These are phyloP conservation scores for Penicillium roqueforti DNA, from an alignment of 495 filamentous ascomycete genomes.

Conservation along the genomic window DNA sequence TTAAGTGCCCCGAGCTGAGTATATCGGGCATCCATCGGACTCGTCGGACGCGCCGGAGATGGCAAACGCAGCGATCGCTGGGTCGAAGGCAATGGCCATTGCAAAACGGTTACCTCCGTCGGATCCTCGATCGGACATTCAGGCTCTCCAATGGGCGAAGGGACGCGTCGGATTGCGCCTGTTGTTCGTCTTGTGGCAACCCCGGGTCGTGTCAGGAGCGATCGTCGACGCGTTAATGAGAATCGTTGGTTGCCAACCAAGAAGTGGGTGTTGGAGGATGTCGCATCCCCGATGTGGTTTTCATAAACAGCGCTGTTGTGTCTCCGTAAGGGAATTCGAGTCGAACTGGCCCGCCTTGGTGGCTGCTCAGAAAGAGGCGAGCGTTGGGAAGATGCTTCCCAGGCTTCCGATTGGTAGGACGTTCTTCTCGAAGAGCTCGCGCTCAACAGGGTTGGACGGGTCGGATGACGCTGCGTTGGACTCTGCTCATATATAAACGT, in stretches of 20 bases:
- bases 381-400: slow-evolving; percentile 13
- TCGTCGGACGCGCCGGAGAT: slow-evolving; percentile 28
- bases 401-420: slow-evolving; percentile 24
- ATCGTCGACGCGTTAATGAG: slow-evolving; percentile 45
- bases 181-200: slow-evolving; percentile 44
- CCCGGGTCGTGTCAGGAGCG: slow-evolving; percentile 45
- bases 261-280: slow-evolving; percentile 38
- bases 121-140: slow-evolving; percentile 10
- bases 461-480: slow-evolving; percentile 1
- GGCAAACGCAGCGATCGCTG: slow-evolving; percentile 1
- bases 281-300: slow-evolving; percentile 24
- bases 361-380: slow-evolving; percentile 18
- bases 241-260: slow-evolving; percentile 37
- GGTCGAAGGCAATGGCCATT: slow-evolving; percentile 21
- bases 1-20: slow-evolving; percentile 49
- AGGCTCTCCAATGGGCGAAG: slow-evolving; percentile 27
- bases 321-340: slow-evolving; percentile 26
- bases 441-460: slow-evolving; percentile 15
- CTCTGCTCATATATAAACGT: background rate
- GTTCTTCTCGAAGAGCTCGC: slow-evolving; percentile 17
- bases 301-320: slow-evolving; percentile 26
- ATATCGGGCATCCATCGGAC: slow-evolving; percentile 42
- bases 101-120: slow-evolving; percentile 10
- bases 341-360: slow-evolving; percentile 30
- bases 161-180: slow-evolving; percentile 18